A percentile compares a stretch with the other conserved stretches of the same genome.
These are phyloP conservation scores for Corniculantispora saksenae DNA, from an alignment of 2,329 filamentous ascomycete genomes.

Conservation along the genomic window DNA sequence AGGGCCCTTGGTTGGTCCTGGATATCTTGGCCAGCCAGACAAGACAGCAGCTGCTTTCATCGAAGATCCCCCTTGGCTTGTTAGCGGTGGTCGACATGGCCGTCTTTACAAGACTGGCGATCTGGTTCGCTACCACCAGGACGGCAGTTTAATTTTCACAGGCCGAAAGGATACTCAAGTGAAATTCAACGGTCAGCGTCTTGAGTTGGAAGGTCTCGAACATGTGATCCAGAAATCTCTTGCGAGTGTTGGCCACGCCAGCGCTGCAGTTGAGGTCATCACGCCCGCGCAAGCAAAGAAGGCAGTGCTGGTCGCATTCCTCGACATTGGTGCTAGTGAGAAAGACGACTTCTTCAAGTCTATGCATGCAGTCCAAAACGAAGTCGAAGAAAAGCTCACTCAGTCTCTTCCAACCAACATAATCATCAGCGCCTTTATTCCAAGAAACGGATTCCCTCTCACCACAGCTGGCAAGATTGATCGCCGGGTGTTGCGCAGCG, in stretches of 20 bases:
- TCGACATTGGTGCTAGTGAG: not conserved
- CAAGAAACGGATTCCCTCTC: not conserved
- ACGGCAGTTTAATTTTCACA: conserved; percentile 42
- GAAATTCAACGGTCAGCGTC: conserved; percentile 55
- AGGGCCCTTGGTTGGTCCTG: conserved; percentile 21
- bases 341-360: not conserved
- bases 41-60: conserved; percentile 28
- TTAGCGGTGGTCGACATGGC: not conserved
- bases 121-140: conserved; percentile 29
- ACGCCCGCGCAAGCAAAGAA: not conserved
- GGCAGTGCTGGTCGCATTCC: not conserved
- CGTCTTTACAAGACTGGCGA: conserved; percentile 28
- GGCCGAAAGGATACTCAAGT: conserved; percentile 57
- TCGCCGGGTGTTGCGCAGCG: not conserved
- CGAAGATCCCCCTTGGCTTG: conserved; percentile 4
- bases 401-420: conserved; percentile 13
- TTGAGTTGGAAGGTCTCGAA: conserved; percentile 42
- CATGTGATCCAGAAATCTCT: conserved; percentile 16
- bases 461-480: conserved; percentile 11
- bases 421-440: conserved; percentile 7
- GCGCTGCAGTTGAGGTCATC: conserved; percentile 5
- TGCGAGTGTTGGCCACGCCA: not conserved
- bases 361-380: not conserved
- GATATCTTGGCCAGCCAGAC: conserved; percentile 20
- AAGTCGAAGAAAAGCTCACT: not conserved